Evolutionary conservation across 371 early-diverging fungal genomes (phyloP).

Genomic region (Chytridium lagenaria): DNA sequence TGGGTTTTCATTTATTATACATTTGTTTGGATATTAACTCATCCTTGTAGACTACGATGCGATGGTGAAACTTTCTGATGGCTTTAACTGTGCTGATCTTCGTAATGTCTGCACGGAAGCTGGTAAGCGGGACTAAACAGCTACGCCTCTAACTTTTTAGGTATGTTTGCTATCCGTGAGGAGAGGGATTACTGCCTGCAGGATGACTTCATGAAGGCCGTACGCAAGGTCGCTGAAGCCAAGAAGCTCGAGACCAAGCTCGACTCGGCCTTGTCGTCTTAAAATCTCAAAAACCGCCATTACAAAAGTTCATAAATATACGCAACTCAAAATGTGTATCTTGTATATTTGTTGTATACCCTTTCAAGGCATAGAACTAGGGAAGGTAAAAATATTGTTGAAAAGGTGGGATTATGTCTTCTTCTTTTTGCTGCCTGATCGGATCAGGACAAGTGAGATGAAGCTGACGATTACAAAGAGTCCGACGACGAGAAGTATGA

Average conservation of each 20-base stretch:
- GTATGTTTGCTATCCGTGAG: conserved; percentile 99
- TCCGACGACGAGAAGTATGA: not conserved
- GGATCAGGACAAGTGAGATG: no score
- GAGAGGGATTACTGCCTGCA: conserved; percentile 98
- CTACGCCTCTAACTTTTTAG: conserved; percentile 49
- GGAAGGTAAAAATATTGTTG: no score
- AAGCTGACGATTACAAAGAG: not conserved
- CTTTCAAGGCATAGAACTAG: no score
- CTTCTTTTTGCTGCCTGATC: no score
- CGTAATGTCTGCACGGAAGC: conserved; percentile 99
- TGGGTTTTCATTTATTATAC: conserved; percentile 61
- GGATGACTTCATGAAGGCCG: conserved; percentile 99
- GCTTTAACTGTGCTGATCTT: conserved; percentile 99
- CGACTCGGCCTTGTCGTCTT: conserved; percentile 61
- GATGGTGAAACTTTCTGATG: conserved; percentile 97
- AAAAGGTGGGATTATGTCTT: no score
- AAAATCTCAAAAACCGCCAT: not conserved
- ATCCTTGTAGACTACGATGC: conserved; percentile 88
- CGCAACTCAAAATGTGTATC: no score
- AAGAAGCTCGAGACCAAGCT: conserved; percentile 99
- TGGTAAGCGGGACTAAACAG: conserved; percentile 58
- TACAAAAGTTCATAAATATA: no score
- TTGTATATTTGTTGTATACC: no score
- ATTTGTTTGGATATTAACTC: not conserved
- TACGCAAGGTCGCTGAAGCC: conserved; percentile 96